A percentile compares a stretch with the other conserved stretches of the same genome.
Evolutionary conservation across 2,329 filamentous ascomycete species (phyloP).

Genomic region (Arthrinium puccinioides): DNA sequence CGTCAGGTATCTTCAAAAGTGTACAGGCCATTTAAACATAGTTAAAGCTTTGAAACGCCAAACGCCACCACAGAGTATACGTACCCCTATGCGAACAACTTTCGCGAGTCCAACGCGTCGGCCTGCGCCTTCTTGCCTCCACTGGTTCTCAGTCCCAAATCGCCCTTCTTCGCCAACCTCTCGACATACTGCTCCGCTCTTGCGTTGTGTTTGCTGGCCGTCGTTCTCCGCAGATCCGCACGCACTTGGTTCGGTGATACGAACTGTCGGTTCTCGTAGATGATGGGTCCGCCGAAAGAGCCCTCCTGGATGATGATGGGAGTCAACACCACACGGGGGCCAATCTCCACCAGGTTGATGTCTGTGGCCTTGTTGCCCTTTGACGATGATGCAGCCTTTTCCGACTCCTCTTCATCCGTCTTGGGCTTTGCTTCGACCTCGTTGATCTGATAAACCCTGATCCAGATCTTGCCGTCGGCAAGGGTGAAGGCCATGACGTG

Average conservation of each 20-base stretch:
- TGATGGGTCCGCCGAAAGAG: constrained; percentile 90
- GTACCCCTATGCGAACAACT: constrained; percentile 61
- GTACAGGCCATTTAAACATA: too few relatives aligned
- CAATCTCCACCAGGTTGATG: constrained; percentile 83
- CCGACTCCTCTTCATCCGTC: constrained; percentile 34
- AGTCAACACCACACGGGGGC: constrained; percentile 85
- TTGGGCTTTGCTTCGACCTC: constrained; percentile 61
- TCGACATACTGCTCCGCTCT: constrained; percentile 70
- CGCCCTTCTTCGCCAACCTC: constrained; percentile 64
- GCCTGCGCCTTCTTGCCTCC: constrained; percentile 55
- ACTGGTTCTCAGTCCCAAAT: constrained; percentile 65
- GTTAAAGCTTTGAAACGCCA: too few relatives aligned
- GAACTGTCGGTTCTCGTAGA: constrained; percentile 97
- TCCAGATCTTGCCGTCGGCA: constrained; percentile 91
- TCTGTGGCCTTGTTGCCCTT: constrained; percentile 56
- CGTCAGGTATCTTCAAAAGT: too few relatives aligned
- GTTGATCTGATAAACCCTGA: constrained; percentile 87
- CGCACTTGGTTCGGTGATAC: constrained; percentile 93
- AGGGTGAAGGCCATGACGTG: constrained; percentile 90
- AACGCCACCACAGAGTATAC: background rate
- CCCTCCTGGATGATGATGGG: constrained; percentile 93
- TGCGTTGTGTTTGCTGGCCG: constrained; percentile 70
- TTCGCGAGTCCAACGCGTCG: constrained; percentile 68
- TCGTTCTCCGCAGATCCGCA: constrained; percentile 67
- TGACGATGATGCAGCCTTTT: constrained; percentile 19